These are phyloP conservation scores for Paulownia fortunei DNA, from an alignment of 257 asterid species.

Conservation along the genomic window DNA sequence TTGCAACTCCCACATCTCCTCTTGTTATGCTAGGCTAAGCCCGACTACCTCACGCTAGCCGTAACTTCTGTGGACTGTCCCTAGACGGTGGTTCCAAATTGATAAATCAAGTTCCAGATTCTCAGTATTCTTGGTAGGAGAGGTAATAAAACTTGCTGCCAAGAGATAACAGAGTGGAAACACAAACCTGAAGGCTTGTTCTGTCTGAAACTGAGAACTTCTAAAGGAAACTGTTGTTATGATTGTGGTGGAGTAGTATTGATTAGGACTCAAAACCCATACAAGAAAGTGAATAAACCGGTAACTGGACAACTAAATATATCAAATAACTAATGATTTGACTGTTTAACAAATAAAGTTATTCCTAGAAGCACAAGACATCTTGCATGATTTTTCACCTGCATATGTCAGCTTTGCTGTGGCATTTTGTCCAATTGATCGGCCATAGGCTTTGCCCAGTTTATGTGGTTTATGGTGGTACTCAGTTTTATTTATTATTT, in stretches of 20 bases:
- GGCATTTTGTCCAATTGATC: background rate
- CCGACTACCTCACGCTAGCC: too few species aligned
- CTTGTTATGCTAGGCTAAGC: background rate
- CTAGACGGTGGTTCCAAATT: too few species aligned
- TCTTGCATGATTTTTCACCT: background rate
- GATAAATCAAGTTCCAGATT: too few species aligned
- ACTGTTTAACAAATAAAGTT: background rate
- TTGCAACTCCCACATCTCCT: background rate
- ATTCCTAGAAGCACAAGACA: background rate
- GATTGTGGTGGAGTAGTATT: too few species aligned
- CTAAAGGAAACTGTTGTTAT: too few species aligned
- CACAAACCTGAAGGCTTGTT: too few species aligned
- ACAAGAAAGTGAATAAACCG: background rate
- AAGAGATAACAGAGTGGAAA: too few species aligned
- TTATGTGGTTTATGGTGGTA: background rate
- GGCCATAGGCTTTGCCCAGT: background rate
- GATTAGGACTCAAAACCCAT: background rate
- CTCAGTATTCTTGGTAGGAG: too few species aligned
- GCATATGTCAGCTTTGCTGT: background rate
- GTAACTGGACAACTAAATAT: background rate
- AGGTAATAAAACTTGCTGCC: too few species aligned
- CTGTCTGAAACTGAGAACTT: too few species aligned
- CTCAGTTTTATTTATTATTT: background rate
- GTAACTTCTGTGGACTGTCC: too few species aligned
- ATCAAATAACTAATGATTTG: background rate